Evolutionary conservation across 345 rosid genomes (phyloP).

Genomic region (Boechera stricta): DNA sequence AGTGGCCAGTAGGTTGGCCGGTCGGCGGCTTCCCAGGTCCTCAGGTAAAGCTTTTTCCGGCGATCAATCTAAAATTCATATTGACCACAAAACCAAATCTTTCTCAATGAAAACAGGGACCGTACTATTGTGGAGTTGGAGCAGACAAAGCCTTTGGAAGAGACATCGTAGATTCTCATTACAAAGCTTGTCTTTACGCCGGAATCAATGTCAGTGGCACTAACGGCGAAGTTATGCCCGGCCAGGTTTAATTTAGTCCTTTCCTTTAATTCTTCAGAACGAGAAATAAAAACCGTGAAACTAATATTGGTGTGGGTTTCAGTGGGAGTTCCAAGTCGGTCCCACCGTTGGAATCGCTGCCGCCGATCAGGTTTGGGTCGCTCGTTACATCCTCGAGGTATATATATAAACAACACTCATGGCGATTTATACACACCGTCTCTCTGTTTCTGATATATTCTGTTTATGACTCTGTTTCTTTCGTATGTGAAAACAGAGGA

Average conservation of each 20-base stretch:
- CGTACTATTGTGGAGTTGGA: conserved; percentile 82
- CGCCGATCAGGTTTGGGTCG: conserved; percentile 78
- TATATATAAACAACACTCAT: not conserved
- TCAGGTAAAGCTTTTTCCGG: conserved; percentile 51
- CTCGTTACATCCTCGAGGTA: conserved; percentile 88
- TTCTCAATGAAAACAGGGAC: conserved; percentile 53
- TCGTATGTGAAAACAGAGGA: conserved; percentile 56
- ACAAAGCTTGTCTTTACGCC: conserved; percentile 86
- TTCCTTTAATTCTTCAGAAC: not conserved
- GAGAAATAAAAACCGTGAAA: not conserved
- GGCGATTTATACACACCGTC: not conserved
- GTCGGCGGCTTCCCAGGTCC: conserved; percentile 82
- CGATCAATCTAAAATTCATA: not conserved
- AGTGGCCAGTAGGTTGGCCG: conserved; percentile 86
- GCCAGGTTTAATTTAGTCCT: conserved; percentile 51
- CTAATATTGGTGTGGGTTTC: conserved; percentile 4
- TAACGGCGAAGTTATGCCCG: conserved; percentile 92
- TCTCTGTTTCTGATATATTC: not conserved
- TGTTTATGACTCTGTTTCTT: conserved; percentile 29
- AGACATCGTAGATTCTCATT: conserved; percentile 77
- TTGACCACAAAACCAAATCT: not conserved
- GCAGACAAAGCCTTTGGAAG: conserved; percentile 86
- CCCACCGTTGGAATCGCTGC: conserved; percentile 74
- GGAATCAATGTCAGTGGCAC: conserved; percentile 78
- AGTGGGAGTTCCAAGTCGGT: conserved; percentile 96